Conservation (phyloP, 176 grass and related monocot genomes). For the Eleusine coracana region DNA sequence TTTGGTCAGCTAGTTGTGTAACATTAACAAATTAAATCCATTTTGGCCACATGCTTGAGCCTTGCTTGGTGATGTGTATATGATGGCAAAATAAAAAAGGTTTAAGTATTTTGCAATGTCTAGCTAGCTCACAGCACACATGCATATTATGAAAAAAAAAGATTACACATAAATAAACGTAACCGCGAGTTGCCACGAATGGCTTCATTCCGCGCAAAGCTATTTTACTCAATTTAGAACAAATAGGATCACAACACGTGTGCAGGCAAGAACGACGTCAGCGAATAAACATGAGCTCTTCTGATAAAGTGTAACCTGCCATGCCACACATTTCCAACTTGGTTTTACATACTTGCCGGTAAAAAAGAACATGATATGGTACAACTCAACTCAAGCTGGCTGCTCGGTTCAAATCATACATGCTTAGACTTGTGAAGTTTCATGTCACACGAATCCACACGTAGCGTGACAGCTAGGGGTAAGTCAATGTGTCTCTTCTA, state of each 20-base stretch:
- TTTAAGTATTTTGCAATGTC: not conserved
- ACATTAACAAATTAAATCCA: not conserved
- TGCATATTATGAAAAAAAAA: not conserved
- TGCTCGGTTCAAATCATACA: constrained; percentile 33
- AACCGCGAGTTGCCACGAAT: not conserved
- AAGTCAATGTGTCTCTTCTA: constrained; percentile 31
- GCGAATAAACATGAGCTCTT: not conserved
- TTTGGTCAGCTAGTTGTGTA: constrained; percentile 8
- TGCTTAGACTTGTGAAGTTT: constrained; percentile 12
- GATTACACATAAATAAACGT: not conserved
- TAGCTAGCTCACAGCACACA: not conserved
- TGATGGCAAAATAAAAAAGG: not conserved
- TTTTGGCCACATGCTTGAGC: not conserved
- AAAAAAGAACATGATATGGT: constrained; percentile 4
- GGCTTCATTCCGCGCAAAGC: not conserved
- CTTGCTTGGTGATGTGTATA: not conserved
- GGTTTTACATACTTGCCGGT: not conserved
- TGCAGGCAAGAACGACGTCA: not conserved
- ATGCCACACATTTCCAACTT: not conserved
- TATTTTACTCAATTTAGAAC: not conserved
- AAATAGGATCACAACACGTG: constrained; percentile 4
- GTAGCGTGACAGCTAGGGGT: constrained; percentile 39
- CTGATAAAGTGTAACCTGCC: not conserved
- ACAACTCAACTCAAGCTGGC: constrained; percentile 23
- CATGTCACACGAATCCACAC: constrained; percentile 19